Evolutionary conservation across 306 rosid species (phyloP).

Genomic region (Begonia loranthoides): DNA sequence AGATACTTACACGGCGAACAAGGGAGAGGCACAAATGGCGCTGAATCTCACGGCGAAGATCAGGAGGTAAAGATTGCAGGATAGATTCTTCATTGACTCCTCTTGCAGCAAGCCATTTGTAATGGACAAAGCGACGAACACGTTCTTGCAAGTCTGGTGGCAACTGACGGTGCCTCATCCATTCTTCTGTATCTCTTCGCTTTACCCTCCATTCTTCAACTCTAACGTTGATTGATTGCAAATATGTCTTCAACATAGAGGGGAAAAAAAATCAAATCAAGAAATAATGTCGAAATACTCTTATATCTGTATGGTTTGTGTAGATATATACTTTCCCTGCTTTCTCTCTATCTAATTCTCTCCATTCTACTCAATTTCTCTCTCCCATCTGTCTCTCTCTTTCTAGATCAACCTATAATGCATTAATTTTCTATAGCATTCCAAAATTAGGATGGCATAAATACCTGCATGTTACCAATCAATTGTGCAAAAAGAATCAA

Average conservation of each 20-base stretch:
- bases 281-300: too few relatives aligned
- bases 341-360: too few relatives aligned
- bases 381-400: too few relatives aligned
- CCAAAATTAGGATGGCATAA: neutral
- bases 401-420: neutral
- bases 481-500: conserved; percentile 51
- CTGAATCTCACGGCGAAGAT: conserved; percentile 84
- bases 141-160: conserved; percentile 64
- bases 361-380: too few relatives aligned
- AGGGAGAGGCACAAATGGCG: conserved; percentile 73
- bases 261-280: neutral
- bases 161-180: conserved; percentile 93
- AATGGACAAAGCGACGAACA: conserved; percentile 67
- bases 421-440: neutral
- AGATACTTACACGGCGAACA: conserved; percentile 60
- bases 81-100: conserved; percentile 88
- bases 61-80: conserved; percentile 47
- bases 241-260: conserved; percentile 40
- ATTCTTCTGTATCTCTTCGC: conserved; percentile 75
- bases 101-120: conserved; percentile 75
- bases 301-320: too few relatives aligned
- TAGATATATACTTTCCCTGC: too few relatives aligned
- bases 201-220: conserved; percentile 85
- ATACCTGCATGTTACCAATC: conserved; percentile 93
- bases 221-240: conserved; percentile 62